A percentile compares a stretch with the other conserved stretches of the same genome.
phyloP scores from a whole-genome alignment of 345 rosid species.

The Anastatica hierochuntica region DNA sequence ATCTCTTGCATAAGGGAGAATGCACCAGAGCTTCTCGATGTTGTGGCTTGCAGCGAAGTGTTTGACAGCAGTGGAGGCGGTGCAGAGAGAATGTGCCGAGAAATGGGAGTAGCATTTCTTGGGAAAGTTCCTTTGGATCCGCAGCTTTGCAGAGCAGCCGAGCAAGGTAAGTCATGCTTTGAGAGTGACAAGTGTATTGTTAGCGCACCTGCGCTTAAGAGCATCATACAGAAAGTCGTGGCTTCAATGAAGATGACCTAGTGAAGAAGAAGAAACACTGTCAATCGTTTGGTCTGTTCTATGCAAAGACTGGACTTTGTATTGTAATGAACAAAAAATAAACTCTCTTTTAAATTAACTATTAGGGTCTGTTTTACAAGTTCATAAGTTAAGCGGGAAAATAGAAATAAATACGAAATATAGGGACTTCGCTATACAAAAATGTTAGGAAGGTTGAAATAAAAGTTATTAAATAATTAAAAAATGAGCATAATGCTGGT shows the following conservation, averaged over 20 bases:
- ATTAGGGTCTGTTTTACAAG: too few relatives aligned
- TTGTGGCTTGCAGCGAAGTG: slow-evolving; percentile 55
- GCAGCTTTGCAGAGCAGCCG: slow-evolving; percentile 71
- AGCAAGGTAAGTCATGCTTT: slow-evolving; percentile 87
- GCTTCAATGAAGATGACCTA: slow-evolving; percentile 23
- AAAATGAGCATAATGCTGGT: slow-evolving; percentile 6
- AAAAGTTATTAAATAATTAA: background rate
- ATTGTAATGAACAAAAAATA: too few relatives aligned
- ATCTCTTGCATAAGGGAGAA: slow-evolving; percentile 45
- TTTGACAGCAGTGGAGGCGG: slow-evolving; percentile 89
- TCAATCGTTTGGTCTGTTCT: background rate
- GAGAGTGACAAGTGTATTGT: slow-evolving; percentile 46
- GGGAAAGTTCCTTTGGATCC: slow-evolving; percentile 93
- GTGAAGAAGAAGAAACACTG: slow-evolving; percentile 3
- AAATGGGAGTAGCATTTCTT: slow-evolving; percentile 77
- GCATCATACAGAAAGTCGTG: slow-evolving; percentile 41
- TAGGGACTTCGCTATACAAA: too few relatives aligned
- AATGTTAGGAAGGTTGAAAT: background rate
- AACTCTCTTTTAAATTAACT: too few relatives aligned
- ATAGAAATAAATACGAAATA: too few relatives aligned
- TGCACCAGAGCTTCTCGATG: slow-evolving; percentile 62
- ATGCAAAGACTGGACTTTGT: too few relatives aligned
- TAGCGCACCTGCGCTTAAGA: slow-evolving; percentile 63
- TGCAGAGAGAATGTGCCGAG: slow-evolving; percentile 71
- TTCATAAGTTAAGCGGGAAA: too few relatives aligned